A percentile compares a stretch with the other conserved stretches of the same genome.
phyloP scores from a whole-genome alignment of 2,329 filamentous ascomycete genomes.

The Fusarium lateritium region DNA sequence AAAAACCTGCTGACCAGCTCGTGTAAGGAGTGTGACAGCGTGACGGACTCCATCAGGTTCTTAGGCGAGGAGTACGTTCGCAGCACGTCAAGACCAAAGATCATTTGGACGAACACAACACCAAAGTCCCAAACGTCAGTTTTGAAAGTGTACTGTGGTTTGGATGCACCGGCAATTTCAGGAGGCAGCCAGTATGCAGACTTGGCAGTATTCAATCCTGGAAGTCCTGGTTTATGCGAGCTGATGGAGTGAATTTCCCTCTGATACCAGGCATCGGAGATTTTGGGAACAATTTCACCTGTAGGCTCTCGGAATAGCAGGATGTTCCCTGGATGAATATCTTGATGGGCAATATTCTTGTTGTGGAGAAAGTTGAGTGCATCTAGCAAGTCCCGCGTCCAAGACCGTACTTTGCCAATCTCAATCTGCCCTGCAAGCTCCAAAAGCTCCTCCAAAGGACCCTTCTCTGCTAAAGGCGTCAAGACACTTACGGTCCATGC shows the following conservation, averaged over 20 bases:
- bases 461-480: constrained; percentile 83
- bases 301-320: constrained; percentile 79
- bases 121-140: constrained; percentile 97
- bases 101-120: constrained; percentile 92
- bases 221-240: constrained; percentile 65
- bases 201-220: constrained; percentile 72
- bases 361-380: constrained; percentile 90
- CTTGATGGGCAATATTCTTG: constrained; percentile 85
- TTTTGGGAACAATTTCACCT: constrained; percentile 79
- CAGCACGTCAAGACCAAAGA: constrained; percentile 85
- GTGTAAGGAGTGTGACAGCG: constrained; percentile 80
- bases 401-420: constrained; percentile 83
- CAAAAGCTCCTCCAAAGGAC: constrained; percentile 85
- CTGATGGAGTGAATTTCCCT: constrained; percentile 75
- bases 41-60: constrained; percentile 78
- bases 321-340: constrained; percentile 85
- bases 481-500: constrained; percentile 83
- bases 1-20: constrained; percentile 90
- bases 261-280: constrained; percentile 82
- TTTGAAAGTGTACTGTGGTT: constrained; percentile 78
- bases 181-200: constrained; percentile 89
- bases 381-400: constrained; percentile 93
- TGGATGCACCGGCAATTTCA: constrained; percentile 76
- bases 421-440: constrained; percentile 83
- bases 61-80: constrained; percentile 85